These are phyloP conservation scores for Pythium dissimile DNA, from an alignment of 352 stramenopile species.

Conservation along the genomic window DNA sequence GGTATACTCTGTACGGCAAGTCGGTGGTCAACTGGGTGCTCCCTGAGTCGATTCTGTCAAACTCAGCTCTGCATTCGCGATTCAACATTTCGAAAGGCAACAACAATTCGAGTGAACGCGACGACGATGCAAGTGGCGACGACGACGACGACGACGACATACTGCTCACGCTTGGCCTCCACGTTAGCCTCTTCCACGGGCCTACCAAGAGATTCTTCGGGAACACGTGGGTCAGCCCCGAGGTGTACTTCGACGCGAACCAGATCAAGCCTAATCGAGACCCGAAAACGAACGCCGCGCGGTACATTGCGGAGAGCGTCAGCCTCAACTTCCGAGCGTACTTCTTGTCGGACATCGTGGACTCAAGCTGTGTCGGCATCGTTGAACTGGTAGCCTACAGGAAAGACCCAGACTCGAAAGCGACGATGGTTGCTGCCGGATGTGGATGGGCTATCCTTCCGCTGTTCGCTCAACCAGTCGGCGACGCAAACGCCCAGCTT, in stretches of 20 bases:
- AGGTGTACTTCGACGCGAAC: conserved; percentile 47
- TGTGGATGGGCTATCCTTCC: conserved; percentile 93
- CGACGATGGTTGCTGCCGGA: conserved; percentile 60
- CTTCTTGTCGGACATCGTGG: conserved; percentile 82
- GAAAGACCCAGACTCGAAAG: conserved; percentile 79
- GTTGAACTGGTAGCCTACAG: conserved; percentile 91
- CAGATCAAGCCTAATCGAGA: conserved; percentile 50
- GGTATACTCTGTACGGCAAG: conserved; percentile 63
- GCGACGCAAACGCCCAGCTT: conserved; percentile 9
- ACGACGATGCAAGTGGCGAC: conserved; percentile 7
- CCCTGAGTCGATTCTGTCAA: conserved; percentile 39
- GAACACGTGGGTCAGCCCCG: conserved; percentile 87
- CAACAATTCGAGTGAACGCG: conserved; percentile 12
- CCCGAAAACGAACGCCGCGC: conserved; percentile 38
- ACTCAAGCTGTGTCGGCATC: conserved; percentile 90
- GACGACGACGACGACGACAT: conserved; percentile 43
- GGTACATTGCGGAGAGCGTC: conserved; percentile 50
- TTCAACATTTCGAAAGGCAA: conserved; percentile 18
- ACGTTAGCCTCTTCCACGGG: conserved; percentile 89
- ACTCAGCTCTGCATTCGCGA: no score
- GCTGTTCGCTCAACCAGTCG: conserved; percentile 59
- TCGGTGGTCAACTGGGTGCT: conserved; percentile 68
- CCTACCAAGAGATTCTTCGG: conserved; percentile 88
- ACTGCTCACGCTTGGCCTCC: conserved; percentile 63
- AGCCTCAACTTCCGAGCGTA: conserved; percentile 73